Evolutionary conservation across 306 rosid species (phyloP).

Genomic region (Sophora flavescens): DNA sequence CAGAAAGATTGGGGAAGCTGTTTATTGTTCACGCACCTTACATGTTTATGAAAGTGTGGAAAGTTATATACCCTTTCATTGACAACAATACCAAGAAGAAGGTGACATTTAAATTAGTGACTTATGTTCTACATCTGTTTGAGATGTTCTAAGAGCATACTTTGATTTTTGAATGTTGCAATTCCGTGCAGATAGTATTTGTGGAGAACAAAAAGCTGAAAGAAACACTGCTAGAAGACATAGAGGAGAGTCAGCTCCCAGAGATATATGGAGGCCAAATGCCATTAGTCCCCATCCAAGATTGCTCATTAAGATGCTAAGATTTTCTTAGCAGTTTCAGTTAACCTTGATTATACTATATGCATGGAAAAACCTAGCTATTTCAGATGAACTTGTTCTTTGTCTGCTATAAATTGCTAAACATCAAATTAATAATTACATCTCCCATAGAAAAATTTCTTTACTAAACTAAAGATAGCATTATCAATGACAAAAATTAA

Average conservation of each 20-base stretch:
- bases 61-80: slow-evolving; percentile 63
- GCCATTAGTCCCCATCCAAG: slow-evolving; percentile 72
- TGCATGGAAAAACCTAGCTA: background rate
- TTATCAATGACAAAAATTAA: background rate
- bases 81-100: slow-evolving; percentile 67
- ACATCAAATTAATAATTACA: background rate
- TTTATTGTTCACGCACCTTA: slow-evolving; percentile 64
- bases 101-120: slow-evolving; percentile 49
- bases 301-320: slow-evolving; percentile 52
- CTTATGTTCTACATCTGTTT: slow-evolving; percentile 13
- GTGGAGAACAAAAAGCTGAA: slow-evolving; percentile 67
- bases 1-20: slow-evolving; percentile 69
- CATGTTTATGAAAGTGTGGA: slow-evolving; percentile 71
- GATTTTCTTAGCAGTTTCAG: slow-evolving; percentile 1
- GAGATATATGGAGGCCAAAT: slow-evolving; percentile 72
- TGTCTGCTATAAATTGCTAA: slow-evolving; percentile 5
- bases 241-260: slow-evolving; percentile 85
- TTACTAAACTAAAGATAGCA: background rate
- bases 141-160: slow-evolving; percentile 16
- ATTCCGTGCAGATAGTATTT: slow-evolving; percentile 64
- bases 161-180: slow-evolving; percentile 28
- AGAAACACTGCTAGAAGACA: slow-evolving; percentile 69
- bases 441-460: background rate
- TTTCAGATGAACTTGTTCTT: slow-evolving; percentile 27
- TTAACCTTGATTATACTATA: slow-evolving; percentile 16